These are phyloP conservation scores for Calonectria henricotiae DNA, from an alignment of 2,329 filamentous ascomycete genomes.

Conservation along the genomic window DNA sequence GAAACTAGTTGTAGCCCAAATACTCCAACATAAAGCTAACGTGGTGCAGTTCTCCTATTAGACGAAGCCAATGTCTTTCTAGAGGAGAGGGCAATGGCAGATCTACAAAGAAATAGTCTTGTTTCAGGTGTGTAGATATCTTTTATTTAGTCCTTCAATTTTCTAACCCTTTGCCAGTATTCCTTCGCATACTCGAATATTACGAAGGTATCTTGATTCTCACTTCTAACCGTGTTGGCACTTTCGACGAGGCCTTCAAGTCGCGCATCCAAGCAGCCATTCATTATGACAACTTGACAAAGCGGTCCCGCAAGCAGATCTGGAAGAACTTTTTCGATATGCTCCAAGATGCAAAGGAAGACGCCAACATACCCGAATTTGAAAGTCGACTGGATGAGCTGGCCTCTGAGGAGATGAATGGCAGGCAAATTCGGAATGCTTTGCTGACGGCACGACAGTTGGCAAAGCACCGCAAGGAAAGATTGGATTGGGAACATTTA, in stretches of 20 bases:
- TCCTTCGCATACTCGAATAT: conserved; percentile 58
- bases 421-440: conserved; percentile 62
- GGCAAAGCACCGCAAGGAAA: conserved; percentile 33
- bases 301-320: conserved; percentile 49
- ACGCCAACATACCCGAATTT: conserved; percentile 44
- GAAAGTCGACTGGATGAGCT: conserved; percentile 49
- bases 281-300: conserved; percentile 52
- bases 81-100: conserved; percentile 23
- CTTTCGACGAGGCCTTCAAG: conserved; percentile 56
- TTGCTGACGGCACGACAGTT: conserved; percentile 54
- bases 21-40: background rate
- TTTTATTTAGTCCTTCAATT: background rate
- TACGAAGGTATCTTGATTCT: conserved; percentile 58
- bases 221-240: conserved; percentile 57
- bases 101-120: conserved; percentile 25
- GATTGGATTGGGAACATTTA: conserved; percentile 32
- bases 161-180: conserved; percentile 45
- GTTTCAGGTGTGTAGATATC: conserved; percentile 6
- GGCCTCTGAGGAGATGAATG: conserved; percentile 59
- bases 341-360: conserved; percentile 18
- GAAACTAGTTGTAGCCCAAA: background rate
- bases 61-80: conserved; percentile 27
- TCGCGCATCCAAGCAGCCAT: conserved; percentile 52
- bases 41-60: conserved; percentile 46
- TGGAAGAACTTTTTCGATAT: conserved; percentile 54